Conservation (phyloP, 805 yeast genomes). For the Cyberlindnera maritima region DNA sequence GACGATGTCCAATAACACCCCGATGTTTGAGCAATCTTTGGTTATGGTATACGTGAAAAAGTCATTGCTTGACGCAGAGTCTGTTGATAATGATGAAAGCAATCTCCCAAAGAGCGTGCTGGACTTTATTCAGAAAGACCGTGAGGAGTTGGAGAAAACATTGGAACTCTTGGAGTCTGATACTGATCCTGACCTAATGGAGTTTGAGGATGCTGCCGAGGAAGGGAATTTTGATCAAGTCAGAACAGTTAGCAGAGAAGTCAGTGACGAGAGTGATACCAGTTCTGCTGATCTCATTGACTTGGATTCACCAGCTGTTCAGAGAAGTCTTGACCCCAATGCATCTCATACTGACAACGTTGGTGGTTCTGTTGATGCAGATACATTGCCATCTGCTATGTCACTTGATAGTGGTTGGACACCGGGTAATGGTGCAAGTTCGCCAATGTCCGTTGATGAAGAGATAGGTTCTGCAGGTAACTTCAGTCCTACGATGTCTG, state of each 20-base stretch:
- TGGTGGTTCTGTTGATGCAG: no score
- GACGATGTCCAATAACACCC: not conserved
- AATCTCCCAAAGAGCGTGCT: constrained; percentile 26
- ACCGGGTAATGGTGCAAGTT: no score
- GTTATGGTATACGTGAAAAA: constrained; percentile 34
- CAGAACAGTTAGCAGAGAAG: not conserved
- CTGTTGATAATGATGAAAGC: constrained; percentile 2
- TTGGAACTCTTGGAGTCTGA: constrained; percentile 21
- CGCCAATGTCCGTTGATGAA: no score
- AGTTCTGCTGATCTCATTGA: constrained; percentile 3
- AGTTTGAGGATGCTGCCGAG: not conserved
- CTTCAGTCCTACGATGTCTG: no score
- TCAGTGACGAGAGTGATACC: not conserved
- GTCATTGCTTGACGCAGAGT: constrained; percentile 20
- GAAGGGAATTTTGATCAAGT: not conserved
- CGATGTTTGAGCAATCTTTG: constrained; percentile 19
- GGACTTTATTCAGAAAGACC: constrained; percentile 33
- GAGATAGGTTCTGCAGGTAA: no score
- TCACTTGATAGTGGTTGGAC: not conserved
- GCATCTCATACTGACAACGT: no score
- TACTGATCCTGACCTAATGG: constrained; percentile 12
- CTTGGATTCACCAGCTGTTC: not conserved
- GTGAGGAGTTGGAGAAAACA: constrained; percentile 20
- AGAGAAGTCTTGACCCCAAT: not conserved
- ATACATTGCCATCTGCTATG: no score